phyloP scores from a whole-genome alignment of 129 eudicot species.

The Centrapalus pauciflorus region DNA sequence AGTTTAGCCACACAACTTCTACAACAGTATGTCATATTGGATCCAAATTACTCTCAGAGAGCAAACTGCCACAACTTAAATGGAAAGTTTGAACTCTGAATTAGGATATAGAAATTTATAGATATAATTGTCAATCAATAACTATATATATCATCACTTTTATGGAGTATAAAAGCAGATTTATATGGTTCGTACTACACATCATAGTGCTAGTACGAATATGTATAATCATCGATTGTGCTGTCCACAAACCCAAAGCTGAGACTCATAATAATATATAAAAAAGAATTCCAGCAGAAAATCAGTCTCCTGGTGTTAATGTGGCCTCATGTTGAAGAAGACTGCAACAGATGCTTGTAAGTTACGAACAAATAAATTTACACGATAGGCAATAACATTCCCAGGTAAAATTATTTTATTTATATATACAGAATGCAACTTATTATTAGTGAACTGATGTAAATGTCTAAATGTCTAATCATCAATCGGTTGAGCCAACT shows the following conservation, averaged over 20 bases:
- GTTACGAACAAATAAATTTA: background rate
- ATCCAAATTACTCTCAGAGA: too few species aligned
- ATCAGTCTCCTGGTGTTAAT: conserved; percentile 3
- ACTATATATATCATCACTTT: too few species aligned
- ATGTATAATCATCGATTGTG: background rate
- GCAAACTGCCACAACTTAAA: too few species aligned
- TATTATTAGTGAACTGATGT: background rate
- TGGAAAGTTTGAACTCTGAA: too few species aligned
- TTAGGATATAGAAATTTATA: too few species aligned
- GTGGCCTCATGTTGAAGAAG: background rate
- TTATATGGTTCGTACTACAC: too few species aligned
- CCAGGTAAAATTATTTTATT: background rate
- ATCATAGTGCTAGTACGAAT: too few species aligned
- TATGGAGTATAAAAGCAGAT: too few species aligned
- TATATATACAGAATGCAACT: background rate
- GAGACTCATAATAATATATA: background rate
- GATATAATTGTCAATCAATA: too few species aligned
- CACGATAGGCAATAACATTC: background rate
- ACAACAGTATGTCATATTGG: too few species aligned
- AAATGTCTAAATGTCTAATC: background rate
- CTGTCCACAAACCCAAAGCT: background rate
- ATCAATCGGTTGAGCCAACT: background rate
- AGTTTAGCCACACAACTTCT: too few species aligned
- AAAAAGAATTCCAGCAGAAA: background rate
- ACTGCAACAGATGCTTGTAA: background rate